Base-by-base conservation (phyloP, 371 early-diverging fungal species). In the Mucor racemosus region DNA sequence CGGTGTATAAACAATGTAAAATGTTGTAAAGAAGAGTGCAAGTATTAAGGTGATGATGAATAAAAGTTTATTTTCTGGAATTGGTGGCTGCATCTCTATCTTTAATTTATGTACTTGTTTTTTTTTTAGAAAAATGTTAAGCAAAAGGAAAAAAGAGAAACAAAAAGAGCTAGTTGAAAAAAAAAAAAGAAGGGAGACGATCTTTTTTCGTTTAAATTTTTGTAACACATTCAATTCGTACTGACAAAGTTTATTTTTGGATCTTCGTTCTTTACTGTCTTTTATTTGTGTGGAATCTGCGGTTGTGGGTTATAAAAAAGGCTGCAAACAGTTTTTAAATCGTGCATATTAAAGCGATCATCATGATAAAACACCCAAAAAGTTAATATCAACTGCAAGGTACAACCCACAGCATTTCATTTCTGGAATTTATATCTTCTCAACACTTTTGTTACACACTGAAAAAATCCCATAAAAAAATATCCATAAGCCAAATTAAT, bases 1-100 rank as follows among this genome's bases (percentile, higher is more conserved):
- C 35, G 64, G 64, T 46, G 38, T 38, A 10, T 62, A 44, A 58
- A 57, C 39, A 21, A 62, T 44, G 44, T 67, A 67, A 38, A 62
- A 62, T 10, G 56, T 14, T 33, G 40, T 48, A 5, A 67, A 48
- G 21, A 67, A 21, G 39, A 57, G 40, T 17, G 50, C 58, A n/a
- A 62, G 44, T 39, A 62, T 17, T 31, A 67, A 46, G 3, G 62
- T 58, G 14, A 62, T 48, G 9, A 62, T 36, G 39, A 67, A 50
- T 40, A 67, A 46, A 17, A 50, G 26, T 13, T 26, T 50, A 26
- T 50, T 50, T 50, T 50, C 50, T 21, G 50, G 11, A 21, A 26
- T 5, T 11, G 50, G 50, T n/a, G 50, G 21, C 26, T 50, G 26
- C 26, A 21, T 50, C 26, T 50, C 50, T 44, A 15, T 19, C 50